These are phyloP conservation scores for Colletotrichum neosansevieriae DNA, from an alignment of 2,329 filamentous ascomycete species.

Conservation along the genomic window DNA sequence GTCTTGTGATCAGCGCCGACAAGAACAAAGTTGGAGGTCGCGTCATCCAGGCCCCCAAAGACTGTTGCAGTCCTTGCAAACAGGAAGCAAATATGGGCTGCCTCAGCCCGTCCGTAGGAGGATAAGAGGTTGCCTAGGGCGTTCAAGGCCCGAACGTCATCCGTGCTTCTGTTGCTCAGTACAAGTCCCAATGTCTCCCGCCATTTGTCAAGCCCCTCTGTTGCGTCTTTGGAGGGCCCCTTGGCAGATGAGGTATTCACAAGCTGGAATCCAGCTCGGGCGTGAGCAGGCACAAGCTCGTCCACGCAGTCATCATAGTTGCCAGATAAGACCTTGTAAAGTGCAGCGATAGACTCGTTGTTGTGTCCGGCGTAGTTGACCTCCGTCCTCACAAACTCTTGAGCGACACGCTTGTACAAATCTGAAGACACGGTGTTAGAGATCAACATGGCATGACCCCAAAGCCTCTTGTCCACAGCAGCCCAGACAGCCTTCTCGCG, in stretches of 20 bases:
- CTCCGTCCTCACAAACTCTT: conserved; percentile 96
- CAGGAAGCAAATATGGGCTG: conserved; percentile 93
- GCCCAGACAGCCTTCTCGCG: conserved; percentile 93
- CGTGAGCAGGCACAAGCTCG: conserved; percentile 92
- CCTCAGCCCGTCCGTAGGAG: conserved; percentile 88
- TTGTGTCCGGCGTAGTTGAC: conserved; percentile 84
- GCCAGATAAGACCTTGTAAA: conserved; percentile 94
- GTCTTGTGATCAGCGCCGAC: conserved; percentile 86
- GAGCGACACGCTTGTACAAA: conserved; percentile 91
- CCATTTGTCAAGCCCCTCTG: conserved; percentile 93
- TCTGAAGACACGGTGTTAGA: conserved; percentile 82
- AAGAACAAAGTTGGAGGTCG: conserved; percentile 81
- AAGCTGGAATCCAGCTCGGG: conserved; percentile 91
- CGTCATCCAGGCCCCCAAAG: conserved; percentile 87
- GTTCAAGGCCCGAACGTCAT: conserved; percentile 82
- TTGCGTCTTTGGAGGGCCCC: conserved; percentile 75
- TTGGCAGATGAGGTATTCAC: conserved; percentile 78
- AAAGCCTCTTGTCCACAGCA: conserved; percentile 91
- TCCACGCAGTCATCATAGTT: conserved; percentile 96
- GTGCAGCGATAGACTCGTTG: conserved; percentile 87
- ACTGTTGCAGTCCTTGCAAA: conserved; percentile 80
- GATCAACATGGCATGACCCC: conserved; percentile 96
- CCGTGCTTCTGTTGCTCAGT: conserved; percentile 85
- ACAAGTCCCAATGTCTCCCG: conserved; percentile 88
- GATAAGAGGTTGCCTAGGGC: conserved; percentile 85